A percentile compares a stretch with the other conserved stretches of the same genome.
Conservation (phyloP, 805 yeast species). For the Maudiozyma pseudohumilis region DNA sequence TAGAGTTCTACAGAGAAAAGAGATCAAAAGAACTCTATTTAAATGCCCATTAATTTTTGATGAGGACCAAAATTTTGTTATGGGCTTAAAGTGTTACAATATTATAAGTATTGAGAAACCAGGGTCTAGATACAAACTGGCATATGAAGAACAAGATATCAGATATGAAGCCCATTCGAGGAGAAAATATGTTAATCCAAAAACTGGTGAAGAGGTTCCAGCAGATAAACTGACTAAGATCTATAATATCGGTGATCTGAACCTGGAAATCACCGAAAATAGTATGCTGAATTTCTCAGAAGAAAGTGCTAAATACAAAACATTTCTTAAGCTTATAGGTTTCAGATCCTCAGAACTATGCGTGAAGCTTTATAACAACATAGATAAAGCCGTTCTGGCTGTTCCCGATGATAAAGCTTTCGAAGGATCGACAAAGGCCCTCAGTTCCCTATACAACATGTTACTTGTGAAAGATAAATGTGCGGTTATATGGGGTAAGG, state of each 20-base stretch:
- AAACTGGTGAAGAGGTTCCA: constrained; percentile 37
- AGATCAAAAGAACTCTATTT: constrained; percentile 54
- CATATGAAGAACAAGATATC: constrained; percentile 45
- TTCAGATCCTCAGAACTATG: constrained; percentile 40
- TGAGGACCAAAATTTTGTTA: constrained; percentile 35
- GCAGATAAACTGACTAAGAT: constrained; percentile 30
- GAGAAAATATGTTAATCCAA: constrained; percentile 31
- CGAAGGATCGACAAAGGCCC: constrained; percentile 55
- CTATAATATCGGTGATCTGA: constrained; percentile 39
- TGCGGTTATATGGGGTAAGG: constrained; percentile 67
- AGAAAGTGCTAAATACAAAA: constrained; percentile 29
- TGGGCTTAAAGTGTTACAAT: constrained; percentile 66
- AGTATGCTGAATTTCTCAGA: constrained; percentile 29
- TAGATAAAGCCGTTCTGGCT: constrained; percentile 49
- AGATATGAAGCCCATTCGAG: constrained; percentile 43
- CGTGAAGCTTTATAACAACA: constrained; percentile 42
- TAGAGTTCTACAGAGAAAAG: constrained; percentile 46
- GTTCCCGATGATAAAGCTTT: constrained; percentile 55
- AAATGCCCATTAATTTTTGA: constrained; percentile 50
- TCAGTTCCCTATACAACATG: constrained; percentile 56
- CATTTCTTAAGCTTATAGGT: constrained; percentile 58
- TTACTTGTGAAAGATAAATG: constrained; percentile 42
- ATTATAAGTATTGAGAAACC: constrained; percentile 47
- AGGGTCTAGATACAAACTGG: constrained; percentile 36
- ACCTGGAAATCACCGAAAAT: constrained; percentile 31